Percentiles rank a stretch among this genome's conserved stretches.
These are phyloP conservation scores for Fragaria ananassa DNA, from an alignment of 306 rosid species.

Conservation along the genomic window DNA sequence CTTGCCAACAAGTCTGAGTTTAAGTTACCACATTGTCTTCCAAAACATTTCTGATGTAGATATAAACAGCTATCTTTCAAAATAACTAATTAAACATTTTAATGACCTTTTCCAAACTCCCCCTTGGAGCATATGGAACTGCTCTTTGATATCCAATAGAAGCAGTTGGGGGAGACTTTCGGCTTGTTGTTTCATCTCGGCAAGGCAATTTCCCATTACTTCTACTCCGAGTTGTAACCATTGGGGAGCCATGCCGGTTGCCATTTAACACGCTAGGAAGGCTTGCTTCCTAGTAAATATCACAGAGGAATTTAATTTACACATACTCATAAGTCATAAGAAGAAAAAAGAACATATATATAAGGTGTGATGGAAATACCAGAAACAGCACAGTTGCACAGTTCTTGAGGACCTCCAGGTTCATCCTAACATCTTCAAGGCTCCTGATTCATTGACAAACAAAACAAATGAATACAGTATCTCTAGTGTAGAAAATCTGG, in stretches of 20 bases:
- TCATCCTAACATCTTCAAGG: constrained; percentile 98
- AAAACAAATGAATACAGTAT: not conserved
- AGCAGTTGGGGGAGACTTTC: constrained; percentile 60
- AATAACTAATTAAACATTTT: not conserved
- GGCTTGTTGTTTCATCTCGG: constrained; percentile 49
- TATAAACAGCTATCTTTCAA: not conserved
- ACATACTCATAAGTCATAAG: not conserved
- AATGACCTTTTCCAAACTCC: constrained; percentile 65
- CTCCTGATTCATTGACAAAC: constrained; percentile 48
- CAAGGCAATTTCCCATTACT: constrained; percentile 53
- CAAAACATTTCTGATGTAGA: not conserved
- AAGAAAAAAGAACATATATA: not conserved
- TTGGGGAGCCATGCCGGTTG: constrained; percentile 48
- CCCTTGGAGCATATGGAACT: constrained; percentile 59
- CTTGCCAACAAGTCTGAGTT: not conserved
- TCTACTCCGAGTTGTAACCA: constrained; percentile 66
- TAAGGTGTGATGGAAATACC: constrained; percentile 39
- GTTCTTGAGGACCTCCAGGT: constrained; percentile 87
- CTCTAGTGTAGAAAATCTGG: not conserved
- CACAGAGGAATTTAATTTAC: not conserved
- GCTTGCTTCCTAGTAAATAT: constrained; percentile 61
- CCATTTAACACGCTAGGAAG: constrained; percentile 56
- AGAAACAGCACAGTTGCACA: constrained; percentile 91
- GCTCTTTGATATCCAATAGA: constrained; percentile 51
- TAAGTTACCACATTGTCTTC: not conserved